A percentile compares a stretch with the other conserved stretches of the same genome.
phyloP scores from a whole-genome alignment of 2,329 filamentous ascomycete species.

The Chaetothyriales sp. region DNA sequence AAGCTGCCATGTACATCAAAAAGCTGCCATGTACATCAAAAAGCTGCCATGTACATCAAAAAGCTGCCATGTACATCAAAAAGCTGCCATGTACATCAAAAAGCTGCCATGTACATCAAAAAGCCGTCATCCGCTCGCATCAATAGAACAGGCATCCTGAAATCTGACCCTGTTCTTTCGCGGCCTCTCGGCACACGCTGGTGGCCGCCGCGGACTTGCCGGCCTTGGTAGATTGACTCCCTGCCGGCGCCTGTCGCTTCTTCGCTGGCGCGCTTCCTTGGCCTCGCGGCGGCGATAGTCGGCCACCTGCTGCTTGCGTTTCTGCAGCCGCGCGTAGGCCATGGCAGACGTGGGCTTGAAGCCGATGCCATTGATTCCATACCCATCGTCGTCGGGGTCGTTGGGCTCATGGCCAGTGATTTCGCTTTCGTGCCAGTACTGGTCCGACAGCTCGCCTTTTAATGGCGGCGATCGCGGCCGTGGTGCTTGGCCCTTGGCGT shows the following conservation, averaged over 20 bases:
- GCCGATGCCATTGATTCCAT: constrained; percentile 50
- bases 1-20: too few species aligned
- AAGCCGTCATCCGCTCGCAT: not conserved
- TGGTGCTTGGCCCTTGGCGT: not conserved
- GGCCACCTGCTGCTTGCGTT: constrained; percentile 43
- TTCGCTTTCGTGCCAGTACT: constrained; percentile 44
- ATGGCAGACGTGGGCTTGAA: constrained; percentile 49
- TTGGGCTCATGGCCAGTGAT: constrained; percentile 47
- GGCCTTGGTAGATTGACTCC: not conserved
- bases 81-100: not conserved
- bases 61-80: too few species aligned
- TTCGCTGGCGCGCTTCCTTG: constrained; percentile 43
- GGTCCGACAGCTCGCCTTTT: not conserved
- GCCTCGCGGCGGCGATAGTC: constrained; percentile 48
- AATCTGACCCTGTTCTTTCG: not conserved
- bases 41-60: too few species aligned
- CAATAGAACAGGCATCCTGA: not conserved
- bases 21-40: too few species aligned
- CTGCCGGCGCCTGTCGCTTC: constrained; percentile 37
- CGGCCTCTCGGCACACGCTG: not conserved
- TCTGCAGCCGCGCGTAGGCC: constrained; percentile 42
- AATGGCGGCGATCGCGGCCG: not conserved
- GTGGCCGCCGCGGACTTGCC: constrained; percentile 9
- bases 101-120: too few species aligned
- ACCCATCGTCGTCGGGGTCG: constrained; percentile 47